phyloP scores from a whole-genome alignment of 2,329 filamentous ascomycete genomes.

The Leptographium flavum region DNA sequence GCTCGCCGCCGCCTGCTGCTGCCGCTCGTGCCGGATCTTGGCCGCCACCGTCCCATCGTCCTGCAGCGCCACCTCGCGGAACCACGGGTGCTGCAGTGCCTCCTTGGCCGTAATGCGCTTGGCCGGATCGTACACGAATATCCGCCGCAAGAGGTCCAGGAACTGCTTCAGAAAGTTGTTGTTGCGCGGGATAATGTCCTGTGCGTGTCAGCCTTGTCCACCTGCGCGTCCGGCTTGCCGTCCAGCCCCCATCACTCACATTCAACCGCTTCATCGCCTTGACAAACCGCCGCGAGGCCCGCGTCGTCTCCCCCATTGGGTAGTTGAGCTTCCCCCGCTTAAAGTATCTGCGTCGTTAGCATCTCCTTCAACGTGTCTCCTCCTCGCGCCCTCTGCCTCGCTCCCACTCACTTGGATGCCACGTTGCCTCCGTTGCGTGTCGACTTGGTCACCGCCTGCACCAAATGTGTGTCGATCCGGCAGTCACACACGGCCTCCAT shows the following conservation, averaged over 20 bases:
- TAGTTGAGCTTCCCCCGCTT: slow-evolving; percentile 53
- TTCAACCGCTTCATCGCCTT: slow-evolving; percentile 57
- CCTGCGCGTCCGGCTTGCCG: not conserved
- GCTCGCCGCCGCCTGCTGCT: slow-evolving; percentile 18
- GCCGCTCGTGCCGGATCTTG: slow-evolving; percentile 46
- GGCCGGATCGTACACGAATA: slow-evolving; percentile 53
- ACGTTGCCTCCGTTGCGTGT: slow-evolving; percentile 43
- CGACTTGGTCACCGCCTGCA: slow-evolving; percentile 42
- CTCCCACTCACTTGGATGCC: slow-evolving; percentile 41
- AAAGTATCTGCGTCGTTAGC: slow-evolving; percentile 38
- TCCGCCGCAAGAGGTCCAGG: slow-evolving; percentile 48
- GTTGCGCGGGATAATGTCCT: slow-evolving; percentile 52
- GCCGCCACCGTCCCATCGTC: slow-evolving; percentile 56
- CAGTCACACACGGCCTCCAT: slow-evolving; percentile 54
- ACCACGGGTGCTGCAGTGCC: slow-evolving; percentile 54
- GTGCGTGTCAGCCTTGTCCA: slow-evolving; percentile 14
- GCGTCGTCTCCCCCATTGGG: slow-evolving; percentile 46
- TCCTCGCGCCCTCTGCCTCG: too few species aligned
- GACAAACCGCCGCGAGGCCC: slow-evolving; percentile 51
- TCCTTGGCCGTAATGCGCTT: slow-evolving; percentile 53
- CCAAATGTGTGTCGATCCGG: slow-evolving; percentile 43
- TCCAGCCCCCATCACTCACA: slow-evolving; percentile 21
- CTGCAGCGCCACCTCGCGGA: slow-evolving; percentile 45
- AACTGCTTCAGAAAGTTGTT: slow-evolving; percentile 48
- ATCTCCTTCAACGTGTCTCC: not conserved